phyloP scores from a whole-genome alignment of 2,329 filamentous ascomycete genomes.

The Aureobasidium sp. region DNA sequence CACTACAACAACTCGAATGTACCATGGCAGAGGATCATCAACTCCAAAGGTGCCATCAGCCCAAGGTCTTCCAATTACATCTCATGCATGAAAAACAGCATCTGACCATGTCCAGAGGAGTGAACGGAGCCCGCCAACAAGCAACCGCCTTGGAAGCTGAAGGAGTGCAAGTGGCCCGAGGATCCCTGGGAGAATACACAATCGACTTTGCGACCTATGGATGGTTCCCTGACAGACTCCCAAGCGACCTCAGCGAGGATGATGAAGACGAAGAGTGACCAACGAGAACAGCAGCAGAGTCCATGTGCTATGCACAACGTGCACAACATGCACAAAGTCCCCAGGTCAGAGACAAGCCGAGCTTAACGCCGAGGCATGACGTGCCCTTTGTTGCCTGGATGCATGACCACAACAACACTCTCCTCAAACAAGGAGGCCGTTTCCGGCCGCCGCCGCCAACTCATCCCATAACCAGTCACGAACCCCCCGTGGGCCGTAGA shows the following conservation, averaged over 20 bases:
- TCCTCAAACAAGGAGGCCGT: slow-evolving; percentile 11
- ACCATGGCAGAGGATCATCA: slow-evolving; percentile 92
- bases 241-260: slow-evolving; percentile 23
- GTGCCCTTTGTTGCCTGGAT: slow-evolving; percentile 12
- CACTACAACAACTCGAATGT: slow-evolving; percentile 70
- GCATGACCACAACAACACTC: slow-evolving; percentile 7
- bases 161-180: slow-evolving; percentile 41
- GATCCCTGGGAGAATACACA: slow-evolving; percentile 40
- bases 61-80: slow-evolving; percentile 53
- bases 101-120: slow-evolving; percentile 26
- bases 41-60: slow-evolving; percentile 77
- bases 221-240: slow-evolving; percentile 40
- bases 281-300: not conserved
- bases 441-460: slow-evolving; percentile 8
- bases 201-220: slow-evolving; percentile 42
- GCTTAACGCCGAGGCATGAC: slow-evolving; percentile 12
- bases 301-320: not conserved
- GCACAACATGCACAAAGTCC: slow-evolving; percentile 2
- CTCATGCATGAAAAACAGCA: not conserved
- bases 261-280: slow-evolving; percentile 3
- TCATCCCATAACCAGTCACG: slow-evolving; percentile 7
- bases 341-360: not conserved
- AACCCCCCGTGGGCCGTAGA: slow-evolving; percentile 6
- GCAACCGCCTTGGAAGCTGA: slow-evolving; percentile 40
- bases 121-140: slow-evolving; percentile 40